Evolutionary conservation across 1,284 basidiomycete genomes (phyloP).

Genomic region (Puccinia triticina): DNA sequence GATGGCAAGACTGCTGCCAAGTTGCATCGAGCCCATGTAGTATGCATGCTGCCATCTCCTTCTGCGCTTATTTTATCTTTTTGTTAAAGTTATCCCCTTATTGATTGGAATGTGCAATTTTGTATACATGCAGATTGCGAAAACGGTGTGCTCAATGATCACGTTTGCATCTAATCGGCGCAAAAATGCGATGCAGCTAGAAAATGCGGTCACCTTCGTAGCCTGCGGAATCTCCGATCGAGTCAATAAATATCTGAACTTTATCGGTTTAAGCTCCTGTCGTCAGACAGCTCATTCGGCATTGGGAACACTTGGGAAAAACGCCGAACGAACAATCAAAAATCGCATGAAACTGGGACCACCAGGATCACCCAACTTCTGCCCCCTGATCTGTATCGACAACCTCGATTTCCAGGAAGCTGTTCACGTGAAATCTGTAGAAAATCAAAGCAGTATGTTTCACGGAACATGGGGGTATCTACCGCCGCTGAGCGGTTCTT

Average conservation of each 20-base stretch:
- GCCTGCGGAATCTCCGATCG: no score
- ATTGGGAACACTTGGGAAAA: background rate
- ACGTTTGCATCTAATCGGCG: conserved; percentile 4
- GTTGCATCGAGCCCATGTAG: background rate
- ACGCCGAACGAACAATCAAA: background rate
- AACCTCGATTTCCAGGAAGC: background rate
- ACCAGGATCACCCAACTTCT: background rate
- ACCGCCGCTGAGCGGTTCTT: no score
- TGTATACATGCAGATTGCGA: background rate
- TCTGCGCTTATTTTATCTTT: no score
- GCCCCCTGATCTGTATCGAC: background rate
- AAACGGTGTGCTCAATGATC: background rate
- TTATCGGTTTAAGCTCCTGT: no score
- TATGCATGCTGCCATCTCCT: no score
- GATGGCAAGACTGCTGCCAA: background rate
- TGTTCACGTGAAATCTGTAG: background rate
- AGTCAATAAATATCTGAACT: no score
- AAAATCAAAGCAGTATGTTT: background rate
- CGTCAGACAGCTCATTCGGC: background rate
- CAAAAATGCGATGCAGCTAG: no score
- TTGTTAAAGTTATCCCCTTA: background rate
- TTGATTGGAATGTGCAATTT: background rate
- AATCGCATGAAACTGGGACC: background rate
- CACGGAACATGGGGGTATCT: background rate
- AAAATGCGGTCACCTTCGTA: no score